Conservation (phyloP, 2,329 filamentous ascomycete genomes). For the Fusarium setosum region DNA sequence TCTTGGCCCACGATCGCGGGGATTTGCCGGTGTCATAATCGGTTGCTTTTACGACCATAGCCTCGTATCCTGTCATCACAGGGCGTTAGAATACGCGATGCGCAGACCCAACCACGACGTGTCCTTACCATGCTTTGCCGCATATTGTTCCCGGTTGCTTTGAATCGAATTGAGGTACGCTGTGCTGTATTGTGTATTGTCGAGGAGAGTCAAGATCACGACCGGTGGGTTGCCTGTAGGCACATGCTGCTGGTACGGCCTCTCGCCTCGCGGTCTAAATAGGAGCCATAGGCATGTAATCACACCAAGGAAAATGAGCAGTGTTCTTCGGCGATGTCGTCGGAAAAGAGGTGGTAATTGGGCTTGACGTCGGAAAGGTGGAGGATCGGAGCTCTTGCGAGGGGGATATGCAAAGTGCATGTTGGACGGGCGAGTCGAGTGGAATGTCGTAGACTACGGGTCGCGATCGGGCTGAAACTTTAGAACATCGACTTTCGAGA, state of each 20-base stretch:
- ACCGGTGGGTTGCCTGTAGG: conserved; percentile 69
- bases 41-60: conserved; percentile 81
- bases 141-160: conserved; percentile 87
- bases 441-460: background rate
- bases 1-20: conserved; percentile 76
- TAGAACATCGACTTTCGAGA: background rate
- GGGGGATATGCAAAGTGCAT: conserved; percentile 95
- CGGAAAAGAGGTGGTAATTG: conserved; percentile 65
- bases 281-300: conserved; percentile 72
- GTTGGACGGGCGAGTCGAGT: conserved; percentile 39
- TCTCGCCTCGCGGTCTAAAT: conserved; percentile 48
- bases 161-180: conserved; percentile 79
- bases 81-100: conserved; percentile 11
- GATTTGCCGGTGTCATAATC: conserved; percentile 78
- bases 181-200: conserved; percentile 72
- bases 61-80: conserved; percentile 77
- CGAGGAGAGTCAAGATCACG: conserved; percentile 88
- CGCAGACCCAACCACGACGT: background rate
- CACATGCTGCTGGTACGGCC: conserved; percentile 49
- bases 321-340: conserved; percentile 70
- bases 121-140: conserved; percentile 81
- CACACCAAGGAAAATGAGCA: conserved; percentile 65
- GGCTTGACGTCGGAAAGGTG: conserved; percentile 74
- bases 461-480: conserved; percentile 3
- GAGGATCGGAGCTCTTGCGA: conserved; percentile 83